Conservation (phyloP, 2,329 filamentous ascomycete genomes). For the Tolypocladium album region DNA sequence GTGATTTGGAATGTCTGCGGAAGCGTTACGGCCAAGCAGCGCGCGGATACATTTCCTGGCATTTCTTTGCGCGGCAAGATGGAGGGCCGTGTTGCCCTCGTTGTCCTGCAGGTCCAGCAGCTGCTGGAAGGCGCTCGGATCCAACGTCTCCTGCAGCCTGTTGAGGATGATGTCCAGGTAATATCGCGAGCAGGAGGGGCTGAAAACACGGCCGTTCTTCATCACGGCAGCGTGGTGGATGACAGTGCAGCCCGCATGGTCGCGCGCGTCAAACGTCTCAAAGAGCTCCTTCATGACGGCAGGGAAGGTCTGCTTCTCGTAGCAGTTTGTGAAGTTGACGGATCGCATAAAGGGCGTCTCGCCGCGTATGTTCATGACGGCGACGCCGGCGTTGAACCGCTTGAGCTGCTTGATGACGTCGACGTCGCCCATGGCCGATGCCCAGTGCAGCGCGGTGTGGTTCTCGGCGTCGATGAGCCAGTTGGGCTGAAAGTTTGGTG, state of each 20-base stretch:
- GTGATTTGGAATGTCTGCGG: slow-evolving; percentile 71
- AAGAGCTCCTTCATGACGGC: slow-evolving; percentile 74
- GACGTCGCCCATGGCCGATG: slow-evolving; percentile 91
- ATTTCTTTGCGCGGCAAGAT: slow-evolving; percentile 66
- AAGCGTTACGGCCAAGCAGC: slow-evolving; percentile 68
- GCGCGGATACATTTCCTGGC: slow-evolving; percentile 83
- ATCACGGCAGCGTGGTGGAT: slow-evolving; percentile 92
- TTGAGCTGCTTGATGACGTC: slow-evolving; percentile 84
- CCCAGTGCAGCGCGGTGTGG: slow-evolving; percentile 94
- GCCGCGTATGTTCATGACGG: slow-evolving; percentile 58
- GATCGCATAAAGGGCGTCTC: slow-evolving; percentile 93
- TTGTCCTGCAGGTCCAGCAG: slow-evolving; percentile 75
- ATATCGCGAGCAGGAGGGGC: slow-evolving; percentile 81
- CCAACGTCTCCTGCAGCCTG: slow-evolving; percentile 68
- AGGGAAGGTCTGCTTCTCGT: slow-evolving; percentile 85
- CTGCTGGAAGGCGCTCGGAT: slow-evolving; percentile 64
- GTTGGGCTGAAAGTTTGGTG: slow-evolving; percentile 77
- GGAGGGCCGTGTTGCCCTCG: slow-evolving; percentile 78
- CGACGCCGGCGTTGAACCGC: slow-evolving; percentile 64
- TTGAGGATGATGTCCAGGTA: slow-evolving; percentile 89
- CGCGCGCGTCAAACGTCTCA: slow-evolving; percentile 67
- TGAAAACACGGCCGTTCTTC: slow-evolving; percentile 69
- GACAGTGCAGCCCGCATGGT: slow-evolving; percentile 74
- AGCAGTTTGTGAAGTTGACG: slow-evolving; percentile 94
- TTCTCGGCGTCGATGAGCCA: slow-evolving; percentile 87